A percentile compares a stretch with the other conserved stretches of the same genome.
Evolutionary conservation across 345 rosid genomes (phyloP).

Genomic region (thale cress (Arabidopsis thaliana)): TAIR10.1 NC_003071.7:14234501-14235000

Average conservation of each 20-base stretch:
- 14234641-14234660: slow-evolving; percentile 15
- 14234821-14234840: slow-evolving; percentile 24
- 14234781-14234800: slow-evolving; percentile 22
- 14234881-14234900: slow-evolving; percentile 3
- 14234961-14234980: slow-evolving; percentile 30
- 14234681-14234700: not conserved
- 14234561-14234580: too few species aligned
- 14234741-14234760: slow-evolving; percentile 34
- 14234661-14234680: slow-evolving; percentile 30
- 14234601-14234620: too few species aligned
- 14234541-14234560: too few species aligned
- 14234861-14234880: slow-evolving; percentile 32
- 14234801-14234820: slow-evolving; percentile 31
- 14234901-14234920: slow-evolving; percentile 36
- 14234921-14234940: slow-evolving; percentile 21
- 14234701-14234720: slow-evolving; percentile 2
- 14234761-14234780: slow-evolving; percentile 31
- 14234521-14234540: too few species aligned
- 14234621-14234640: not conserved
- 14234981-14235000: slow-evolving; percentile 48
- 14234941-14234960: slow-evolving; percentile 27
- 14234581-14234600: too few species aligned
- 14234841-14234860: slow-evolving; percentile 31
- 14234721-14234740: not conserved
- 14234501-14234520: too few species aligned